phyloP scores from a whole-genome alignment of 768 basidiomycete species.

The Leccinum obscurum region DNA sequence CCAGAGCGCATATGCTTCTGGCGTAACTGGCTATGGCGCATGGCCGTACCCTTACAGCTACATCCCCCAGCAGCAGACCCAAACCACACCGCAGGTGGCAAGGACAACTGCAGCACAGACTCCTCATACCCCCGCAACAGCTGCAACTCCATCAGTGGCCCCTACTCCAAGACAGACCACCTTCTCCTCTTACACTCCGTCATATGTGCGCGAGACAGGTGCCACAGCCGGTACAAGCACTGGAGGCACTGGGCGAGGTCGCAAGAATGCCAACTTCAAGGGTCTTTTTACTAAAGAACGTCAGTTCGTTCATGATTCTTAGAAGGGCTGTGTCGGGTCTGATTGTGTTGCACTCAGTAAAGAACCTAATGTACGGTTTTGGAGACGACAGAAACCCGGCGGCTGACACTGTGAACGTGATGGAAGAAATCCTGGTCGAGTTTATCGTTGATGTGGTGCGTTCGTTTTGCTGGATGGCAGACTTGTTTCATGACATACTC shows the following conservation, averaged over 20 bases:
- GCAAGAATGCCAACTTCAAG: conserved; percentile 68
- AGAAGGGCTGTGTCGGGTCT: conserved; percentile 10
- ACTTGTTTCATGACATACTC: conserved; percentile 8
- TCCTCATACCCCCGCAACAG: conserved; percentile 25
- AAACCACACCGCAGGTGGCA: conserved; percentile 26
- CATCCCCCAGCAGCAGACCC: conserved; percentile 41
- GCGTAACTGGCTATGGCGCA: conserved; percentile 64
- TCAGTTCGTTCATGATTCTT: conserved; percentile 38
- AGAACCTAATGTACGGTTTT: conserved; percentile 90
- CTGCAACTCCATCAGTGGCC: conserved; percentile 33
- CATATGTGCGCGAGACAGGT: conserved; percentile 48
- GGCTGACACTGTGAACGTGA: conserved; percentile 83
- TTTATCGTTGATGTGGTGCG: conserved; percentile 88
- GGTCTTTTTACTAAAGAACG: conserved; percentile 82
- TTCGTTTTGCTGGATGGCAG: conserved; percentile 21
- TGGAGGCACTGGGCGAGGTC: conserved; percentile 47
- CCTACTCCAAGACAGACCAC: conserved; percentile 42
- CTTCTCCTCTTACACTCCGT: conserved; percentile 59
- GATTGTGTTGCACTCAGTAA: conserved; percentile 47
- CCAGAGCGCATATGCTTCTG: conserved; percentile 52
- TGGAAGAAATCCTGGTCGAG: conserved; percentile 92
- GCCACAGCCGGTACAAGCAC: conserved; percentile 37
- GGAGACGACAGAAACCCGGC: conserved; percentile 90
- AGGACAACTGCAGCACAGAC: conserved; percentile 30
- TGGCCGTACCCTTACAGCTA: conserved; percentile 75